Percentiles rank a stretch among this genome's conserved stretches.
Evolutionary conservation across 306 rosid genomes (phyloP).

Genomic region (Vigna nakashimae): DNA sequence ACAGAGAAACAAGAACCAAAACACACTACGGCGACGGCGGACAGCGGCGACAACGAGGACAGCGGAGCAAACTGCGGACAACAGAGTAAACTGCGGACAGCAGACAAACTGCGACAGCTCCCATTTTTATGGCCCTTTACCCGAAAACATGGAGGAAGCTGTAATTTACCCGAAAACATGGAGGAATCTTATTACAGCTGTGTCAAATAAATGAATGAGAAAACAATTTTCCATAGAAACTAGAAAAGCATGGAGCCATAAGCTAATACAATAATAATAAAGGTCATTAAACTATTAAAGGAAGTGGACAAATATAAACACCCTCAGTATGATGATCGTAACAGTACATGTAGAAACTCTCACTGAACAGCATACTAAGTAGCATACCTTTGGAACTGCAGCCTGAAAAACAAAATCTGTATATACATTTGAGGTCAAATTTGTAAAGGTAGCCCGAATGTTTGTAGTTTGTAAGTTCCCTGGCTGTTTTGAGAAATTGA

Average conservation of each 20-base stretch:
- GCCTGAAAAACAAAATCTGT: slow-evolving; percentile 88
- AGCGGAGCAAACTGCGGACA: too few species aligned
- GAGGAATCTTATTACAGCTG: background rate
- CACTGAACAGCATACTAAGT: slow-evolving; percentile 12
- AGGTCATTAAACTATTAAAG: background rate
- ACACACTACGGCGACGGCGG: too few species aligned
- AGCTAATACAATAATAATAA: background rate
- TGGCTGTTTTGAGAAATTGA: slow-evolving; percentile 74
- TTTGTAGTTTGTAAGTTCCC: slow-evolving; percentile 71
- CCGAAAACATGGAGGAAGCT: too few species aligned
- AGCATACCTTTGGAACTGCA: slow-evolving; percentile 89
- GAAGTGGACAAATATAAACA: slow-evolving; percentile 7
- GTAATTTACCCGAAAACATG: too few species aligned
- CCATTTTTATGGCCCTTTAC: too few species aligned
- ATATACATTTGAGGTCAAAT: slow-evolving; percentile 62
- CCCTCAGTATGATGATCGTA: background rate
- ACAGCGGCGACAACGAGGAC: too few species aligned
- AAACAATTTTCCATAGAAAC: slow-evolving; percentile 1
- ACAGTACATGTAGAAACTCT: slow-evolving; percentile 17
- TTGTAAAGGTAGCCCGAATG: slow-evolving; percentile 71
- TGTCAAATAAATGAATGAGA: slow-evolving; percentile 16
- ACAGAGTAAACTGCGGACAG: too few species aligned
- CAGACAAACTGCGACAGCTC: too few species aligned
- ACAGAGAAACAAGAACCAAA: too few species aligned
- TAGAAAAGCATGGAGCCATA: slow-evolving; percentile 32